phyloP scores from a whole-genome alignment of 2,329 filamentous ascomycete species.

The Colletotrichum sp. region DNA sequence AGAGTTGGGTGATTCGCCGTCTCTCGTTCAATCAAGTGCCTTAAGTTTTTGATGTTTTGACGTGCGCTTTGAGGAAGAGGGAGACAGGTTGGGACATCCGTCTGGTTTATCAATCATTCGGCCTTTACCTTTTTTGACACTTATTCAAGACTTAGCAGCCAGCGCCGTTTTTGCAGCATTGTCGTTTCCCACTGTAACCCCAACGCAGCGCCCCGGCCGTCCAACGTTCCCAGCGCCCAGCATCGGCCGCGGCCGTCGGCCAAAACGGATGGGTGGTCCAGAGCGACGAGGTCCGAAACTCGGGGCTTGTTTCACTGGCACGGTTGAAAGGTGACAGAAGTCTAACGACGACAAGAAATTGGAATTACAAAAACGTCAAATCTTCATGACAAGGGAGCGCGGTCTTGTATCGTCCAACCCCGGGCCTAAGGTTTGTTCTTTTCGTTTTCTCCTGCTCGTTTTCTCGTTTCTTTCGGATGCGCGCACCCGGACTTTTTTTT shows the following conservation, averaged over 20 bases:
- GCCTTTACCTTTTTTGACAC: not conserved
- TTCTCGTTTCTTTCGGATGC: not conserved
- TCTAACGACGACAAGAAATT: not conserved
- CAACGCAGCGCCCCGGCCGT: not conserved
- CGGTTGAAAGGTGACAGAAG: not conserved
- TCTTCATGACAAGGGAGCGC: not conserved
- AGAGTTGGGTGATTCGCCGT: not conserved
- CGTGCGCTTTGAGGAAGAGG: not conserved
- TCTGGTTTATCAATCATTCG: not conserved
- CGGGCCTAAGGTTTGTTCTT: not conserved
- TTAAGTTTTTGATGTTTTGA: not conserved
- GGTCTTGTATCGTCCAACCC: not conserved
- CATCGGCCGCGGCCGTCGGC: not conserved
- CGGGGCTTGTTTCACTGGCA: slow-evolving; percentile 14
- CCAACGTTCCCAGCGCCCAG: not conserved
- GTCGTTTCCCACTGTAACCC: not conserved
- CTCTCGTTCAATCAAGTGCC: not conserved
- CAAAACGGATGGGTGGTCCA: not conserved
- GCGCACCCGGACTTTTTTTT: not conserved
- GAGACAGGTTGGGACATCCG: not conserved
- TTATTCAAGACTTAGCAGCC: not conserved
- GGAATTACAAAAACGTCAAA: not conserved
- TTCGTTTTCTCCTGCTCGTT: not conserved
- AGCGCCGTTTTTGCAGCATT: not conserved
- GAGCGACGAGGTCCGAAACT: slow-evolving; percentile 6